Evolutionary conservation across 345 rosid species (phyloP), one percentile per base, ranked within the genome.

Genomic region (Melaleuca alternifolia): DNA sequence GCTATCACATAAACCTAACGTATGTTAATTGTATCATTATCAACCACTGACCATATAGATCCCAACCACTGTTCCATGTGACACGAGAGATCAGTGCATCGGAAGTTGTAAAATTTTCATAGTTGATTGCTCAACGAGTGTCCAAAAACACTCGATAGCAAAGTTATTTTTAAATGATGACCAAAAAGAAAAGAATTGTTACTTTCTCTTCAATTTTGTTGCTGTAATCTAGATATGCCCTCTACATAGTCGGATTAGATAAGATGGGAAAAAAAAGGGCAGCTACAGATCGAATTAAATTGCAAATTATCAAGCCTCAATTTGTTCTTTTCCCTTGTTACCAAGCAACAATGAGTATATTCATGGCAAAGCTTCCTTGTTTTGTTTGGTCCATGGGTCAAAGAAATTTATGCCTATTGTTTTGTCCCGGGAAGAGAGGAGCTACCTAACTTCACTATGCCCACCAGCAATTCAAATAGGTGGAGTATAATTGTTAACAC

Each of bases 231-330:
- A 6, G 37, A n/a, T n/a, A 59, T 59, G 18, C 9, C n/a, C 9
- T 59, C 71, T 12, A n/a, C 30, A n/a, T 12, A 59, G n/a, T n/a
- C 0, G 37, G 2, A 59, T 59, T n/a, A n/a, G 33, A 59, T 0
- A 11, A 59, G 18, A 59, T n/a, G n/a, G n/a, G n/a, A 33, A 0
- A n/a, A 59, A 7, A n/a, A 59, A 7, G 6, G 2, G 18, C 13
- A 16, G 71, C 37, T 59, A 59, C 11, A n/a, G 3, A n/a, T 12
- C 0, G 37, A 59, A 59, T 59, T 59, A n/a, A n/a, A 2, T 13
- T n/a, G 1, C 9, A 59, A 59, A 59, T 16, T 16, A 12, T n/a
- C 18, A 59, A 59, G 33, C 37, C n/a, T n/a, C 18, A n/a, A n/a
- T 59, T 59, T n/a, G 65, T n/a, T n/a, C n/a, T n/a, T n/a, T n/a